Base-by-base conservation (phyloP, 331 rosid genomes). In the Ulmus americana region DNA sequence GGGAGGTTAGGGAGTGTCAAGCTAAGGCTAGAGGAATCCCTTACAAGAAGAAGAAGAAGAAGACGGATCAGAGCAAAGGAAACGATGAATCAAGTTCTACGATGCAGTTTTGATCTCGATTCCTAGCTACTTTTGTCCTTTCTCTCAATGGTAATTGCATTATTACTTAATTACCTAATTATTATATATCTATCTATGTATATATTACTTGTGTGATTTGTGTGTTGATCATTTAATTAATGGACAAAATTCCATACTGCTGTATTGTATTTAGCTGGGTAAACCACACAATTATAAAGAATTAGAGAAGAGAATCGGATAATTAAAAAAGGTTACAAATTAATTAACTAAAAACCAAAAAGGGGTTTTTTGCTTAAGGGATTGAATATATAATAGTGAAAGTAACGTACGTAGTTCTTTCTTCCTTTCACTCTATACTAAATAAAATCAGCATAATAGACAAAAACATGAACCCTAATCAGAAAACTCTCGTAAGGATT, bases 1-100 rank as follows among this genome's bases (percentile, higher is more conserved):
- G 96, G 67, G 98, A 92, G 83, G 94, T 92, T 9, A 78, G 95
- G 51, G 98, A 92, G 79, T 85, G 83, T 15, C 98, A 92, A 55
- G 96, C 98, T 14, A 92, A 88, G 84, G 98, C 98, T 0, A 80
- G 98, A 42, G 98, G 98, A 39, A 92, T 92, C 66, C 95, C 98
- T 51, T 92, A 86, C 68, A 92, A 92, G 85, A 92, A 92, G 95
- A 92, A 92, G 66, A 92, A 92, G 91, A 92, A 89, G 84, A 68
- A 42, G 62, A 18, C 66, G 2, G 73, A 20, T 72, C 87, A 63
- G 71, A 61, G 28, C 72, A 84, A 80, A 55, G 61, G 52, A 10
- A 22, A 11, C 20, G 79, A 76, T 22, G 84, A 81, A 62, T 81
- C 95, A 40, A 70, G 45, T 80, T 84, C 96, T 63, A 64, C 71